A percentile compares a stretch with the other conserved stretches of the same genome.
Conservation (phyloP, 75 land plant species). For the Cupressus sempervirens region DNA sequence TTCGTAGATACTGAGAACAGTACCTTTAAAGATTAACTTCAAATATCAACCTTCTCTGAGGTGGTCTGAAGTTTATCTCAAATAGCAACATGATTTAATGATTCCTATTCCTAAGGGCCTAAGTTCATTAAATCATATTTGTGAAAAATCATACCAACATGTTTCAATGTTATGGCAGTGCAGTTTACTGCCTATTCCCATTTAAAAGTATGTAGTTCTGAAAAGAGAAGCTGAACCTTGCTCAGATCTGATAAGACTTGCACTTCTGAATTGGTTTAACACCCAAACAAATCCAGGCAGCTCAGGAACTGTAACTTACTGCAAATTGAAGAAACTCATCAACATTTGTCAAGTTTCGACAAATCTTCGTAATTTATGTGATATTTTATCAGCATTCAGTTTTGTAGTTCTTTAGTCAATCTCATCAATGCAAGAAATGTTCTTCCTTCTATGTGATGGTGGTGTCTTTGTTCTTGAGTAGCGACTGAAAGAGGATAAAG, state of each 20-base stretch:
- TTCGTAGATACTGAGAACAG: background rate
- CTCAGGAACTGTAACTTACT: background rate
- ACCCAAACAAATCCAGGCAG: background rate
- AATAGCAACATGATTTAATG: background rate
- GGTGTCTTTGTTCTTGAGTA: too few relatives aligned
- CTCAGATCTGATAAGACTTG: background rate
- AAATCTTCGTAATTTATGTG: background rate
- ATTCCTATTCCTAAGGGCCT: background rate
- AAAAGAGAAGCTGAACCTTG: background rate
- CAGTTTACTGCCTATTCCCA: background rate
- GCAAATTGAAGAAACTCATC: background rate
- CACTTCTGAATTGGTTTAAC: background rate
- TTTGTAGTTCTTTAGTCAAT: too few relatives aligned
- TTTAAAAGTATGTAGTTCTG: background rate
- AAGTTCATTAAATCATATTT: background rate
- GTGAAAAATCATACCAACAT: background rate
- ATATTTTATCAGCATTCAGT: too few relatives aligned
- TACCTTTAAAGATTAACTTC: background rate
- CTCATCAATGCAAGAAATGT: too few relatives aligned
- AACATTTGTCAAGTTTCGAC: too few relatives aligned
- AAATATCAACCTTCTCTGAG: background rate
- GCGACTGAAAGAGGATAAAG: too few relatives aligned
- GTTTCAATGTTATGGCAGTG: background rate
- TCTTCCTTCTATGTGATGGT: too few relatives aligned
- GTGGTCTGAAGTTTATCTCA: background rate